Evolutionary conservation across 2,329 filamentous ascomycete genomes (phyloP).

Genomic region (Elsinoe arachidis): DNA sequence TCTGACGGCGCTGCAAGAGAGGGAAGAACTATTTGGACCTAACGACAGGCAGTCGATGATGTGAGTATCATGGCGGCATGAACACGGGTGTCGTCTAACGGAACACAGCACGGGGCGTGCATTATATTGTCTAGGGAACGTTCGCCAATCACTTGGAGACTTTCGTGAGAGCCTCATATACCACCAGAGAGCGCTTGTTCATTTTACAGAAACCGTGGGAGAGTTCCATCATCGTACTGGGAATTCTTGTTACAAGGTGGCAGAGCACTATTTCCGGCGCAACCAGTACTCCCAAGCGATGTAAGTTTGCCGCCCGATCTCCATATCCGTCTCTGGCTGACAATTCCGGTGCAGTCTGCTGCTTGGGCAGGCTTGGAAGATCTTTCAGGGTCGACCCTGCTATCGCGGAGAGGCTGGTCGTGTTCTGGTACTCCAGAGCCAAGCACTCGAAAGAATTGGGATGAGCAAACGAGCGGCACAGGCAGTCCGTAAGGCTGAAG

Average conservation of each 20-base stretch:
- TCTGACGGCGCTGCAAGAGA: background rate
- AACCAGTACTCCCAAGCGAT: background rate
- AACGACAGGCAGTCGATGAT: background rate
- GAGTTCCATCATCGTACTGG: background rate
- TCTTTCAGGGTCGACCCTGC: background rate
- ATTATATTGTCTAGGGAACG: background rate
- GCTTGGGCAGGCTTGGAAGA: background rate
- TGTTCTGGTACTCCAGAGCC: background rate
- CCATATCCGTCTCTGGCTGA: background rate
- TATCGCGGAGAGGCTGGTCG: background rate
- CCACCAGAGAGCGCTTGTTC: background rate
- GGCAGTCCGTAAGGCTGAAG: too few species aligned
- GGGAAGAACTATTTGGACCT: background rate
- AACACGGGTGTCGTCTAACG: background rate
- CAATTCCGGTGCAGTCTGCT: background rate
- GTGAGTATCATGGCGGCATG: background rate
- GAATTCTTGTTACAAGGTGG: background rate
- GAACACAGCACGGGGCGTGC: background rate
- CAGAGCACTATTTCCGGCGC: background rate
- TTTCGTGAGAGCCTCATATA: background rate
- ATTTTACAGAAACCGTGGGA: background rate
- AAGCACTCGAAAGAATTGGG: background rate
- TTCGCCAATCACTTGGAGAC: background rate
- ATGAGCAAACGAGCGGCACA: too few species aligned
- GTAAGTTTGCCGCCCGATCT: background rate